phyloP scores from a whole-genome alignment of 2,329 filamentous ascomycete species.

The Cordyceps pruinosa region DNA sequence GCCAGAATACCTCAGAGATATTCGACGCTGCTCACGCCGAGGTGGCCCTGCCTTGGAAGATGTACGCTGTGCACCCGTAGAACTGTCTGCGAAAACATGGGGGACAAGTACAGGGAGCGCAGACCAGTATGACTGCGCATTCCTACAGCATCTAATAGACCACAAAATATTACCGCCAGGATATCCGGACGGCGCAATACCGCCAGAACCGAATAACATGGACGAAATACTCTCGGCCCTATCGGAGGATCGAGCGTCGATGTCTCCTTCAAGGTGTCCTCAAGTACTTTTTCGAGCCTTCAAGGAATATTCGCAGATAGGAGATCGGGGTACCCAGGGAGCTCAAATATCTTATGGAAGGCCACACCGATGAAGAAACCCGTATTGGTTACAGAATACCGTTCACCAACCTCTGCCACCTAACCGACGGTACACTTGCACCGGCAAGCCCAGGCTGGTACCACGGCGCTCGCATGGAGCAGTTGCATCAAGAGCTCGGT shows the following conservation, averaged over 20 bases:
- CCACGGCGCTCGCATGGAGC: no score
- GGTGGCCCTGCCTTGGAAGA: not conserved
- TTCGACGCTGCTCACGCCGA: not conserved
- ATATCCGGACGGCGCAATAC: not conserved
- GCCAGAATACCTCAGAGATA: not conserved
- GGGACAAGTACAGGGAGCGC: not conserved
- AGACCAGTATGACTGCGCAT: slow-evolving; percentile 11
- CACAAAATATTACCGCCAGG: slow-evolving; percentile 3
- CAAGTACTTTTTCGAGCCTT: no score
- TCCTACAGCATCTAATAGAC: slow-evolving; percentile 13
- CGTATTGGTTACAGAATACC: no score
- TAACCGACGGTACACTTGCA: no score
- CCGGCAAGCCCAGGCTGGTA: no score
- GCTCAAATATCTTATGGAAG: no score
- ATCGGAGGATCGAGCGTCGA: not conserved
- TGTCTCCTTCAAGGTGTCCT: not conserved
- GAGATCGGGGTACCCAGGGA: no score
- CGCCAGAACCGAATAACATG: slow-evolving; percentile 9
- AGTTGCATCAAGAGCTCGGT: no score
- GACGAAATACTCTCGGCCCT: not conserved
- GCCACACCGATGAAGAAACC: no score
- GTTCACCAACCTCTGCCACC: no score
- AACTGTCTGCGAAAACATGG: not conserved
- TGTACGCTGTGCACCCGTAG: not conserved
- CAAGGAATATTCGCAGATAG: no score